Percentiles rank a stretch among this genome's conserved stretches.
Conservation (phyloP, 2,329 filamentous ascomycete species). For the Thelonectria blattea region DNA sequence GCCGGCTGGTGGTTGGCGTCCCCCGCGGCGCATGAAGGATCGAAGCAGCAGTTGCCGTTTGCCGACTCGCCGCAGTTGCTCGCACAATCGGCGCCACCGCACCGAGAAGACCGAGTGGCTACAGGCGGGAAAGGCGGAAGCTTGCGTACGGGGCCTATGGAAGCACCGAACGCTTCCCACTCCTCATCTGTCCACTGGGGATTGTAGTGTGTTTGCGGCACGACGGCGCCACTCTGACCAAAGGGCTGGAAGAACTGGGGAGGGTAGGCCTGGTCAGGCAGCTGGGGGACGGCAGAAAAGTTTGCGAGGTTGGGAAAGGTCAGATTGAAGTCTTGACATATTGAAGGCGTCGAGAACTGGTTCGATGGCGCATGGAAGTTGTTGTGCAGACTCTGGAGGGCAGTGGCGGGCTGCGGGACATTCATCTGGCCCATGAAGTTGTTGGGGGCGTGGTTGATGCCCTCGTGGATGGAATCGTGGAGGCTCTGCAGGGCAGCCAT, state of each 20-base stretch:
- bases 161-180: background rate
- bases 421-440: background rate
- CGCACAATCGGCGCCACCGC: conserved; percentile 38
- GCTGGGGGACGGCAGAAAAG: background rate
- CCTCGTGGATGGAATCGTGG: conserved; percentile 17
- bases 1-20: conserved; percentile 23
- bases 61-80: conserved; percentile 40
- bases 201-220: background rate
- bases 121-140: conserved; percentile 32
- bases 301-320: background rate
- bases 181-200: background rate
- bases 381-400: conserved; percentile 21
- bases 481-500: conserved; percentile 33
- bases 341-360: background rate
- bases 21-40: conserved; percentile 42
- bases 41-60: conserved; percentile 44
- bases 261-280: background rate
- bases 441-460: background rate
- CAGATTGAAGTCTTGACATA: background rate
- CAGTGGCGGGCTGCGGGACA: background rate
- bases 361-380: conserved; percentile 14
- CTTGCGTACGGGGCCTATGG: background rate
- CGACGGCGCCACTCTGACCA: background rate
- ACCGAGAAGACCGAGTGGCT: conserved; percentile 46
- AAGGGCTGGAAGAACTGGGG: background rate